These are phyloP conservation scores for Trametes maxima DNA, from an alignment of 768 basidiomycete genomes.

Conservation along the genomic window DNA sequence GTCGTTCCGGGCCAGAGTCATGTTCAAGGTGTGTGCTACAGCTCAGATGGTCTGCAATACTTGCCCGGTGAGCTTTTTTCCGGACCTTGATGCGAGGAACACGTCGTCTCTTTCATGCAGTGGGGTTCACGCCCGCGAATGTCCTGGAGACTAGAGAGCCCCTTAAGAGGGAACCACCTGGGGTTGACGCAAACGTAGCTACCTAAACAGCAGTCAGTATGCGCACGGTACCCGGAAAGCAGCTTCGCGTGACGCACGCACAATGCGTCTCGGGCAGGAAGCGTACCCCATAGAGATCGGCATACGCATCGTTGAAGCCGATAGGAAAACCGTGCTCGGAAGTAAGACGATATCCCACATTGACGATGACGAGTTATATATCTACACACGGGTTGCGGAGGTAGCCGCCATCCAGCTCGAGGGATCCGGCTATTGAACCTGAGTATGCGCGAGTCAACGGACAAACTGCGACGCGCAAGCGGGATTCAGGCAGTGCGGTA, in stretches of 20 bases:
- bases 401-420: conserved; percentile 24
- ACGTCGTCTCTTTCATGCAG: conserved; percentile 27
- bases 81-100: conserved; percentile 16
- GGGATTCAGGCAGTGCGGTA: neutral
- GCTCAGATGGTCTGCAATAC: conserved; percentile 29
- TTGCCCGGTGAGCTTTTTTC: conserved; percentile 27
- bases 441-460: neutral
- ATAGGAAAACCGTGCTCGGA: conserved; percentile 27
- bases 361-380: conserved; percentile 1
- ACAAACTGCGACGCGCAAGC: neutral
- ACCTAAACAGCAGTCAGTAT: conserved; percentile 1
- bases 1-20: too few relatives aligned
- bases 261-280: neutral
- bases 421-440: conserved; percentile 14
- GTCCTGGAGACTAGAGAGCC: conserved; percentile 30
- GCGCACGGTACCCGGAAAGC: too few relatives aligned
- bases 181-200: neutral
- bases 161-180: conserved; percentile 16
- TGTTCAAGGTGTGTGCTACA: too few relatives aligned
- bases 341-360: conserved; percentile 15
- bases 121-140: conserved; percentile 28
- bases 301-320: conserved; percentile 25
- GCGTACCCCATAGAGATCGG: conserved; percentile 28
- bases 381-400: conserved; percentile 18
- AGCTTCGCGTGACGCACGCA: too few relatives aligned